phyloP scores from a whole-genome alignment of 1,284 basidiomycete genomes.

The Singerocomus rubriflavus region DNA sequence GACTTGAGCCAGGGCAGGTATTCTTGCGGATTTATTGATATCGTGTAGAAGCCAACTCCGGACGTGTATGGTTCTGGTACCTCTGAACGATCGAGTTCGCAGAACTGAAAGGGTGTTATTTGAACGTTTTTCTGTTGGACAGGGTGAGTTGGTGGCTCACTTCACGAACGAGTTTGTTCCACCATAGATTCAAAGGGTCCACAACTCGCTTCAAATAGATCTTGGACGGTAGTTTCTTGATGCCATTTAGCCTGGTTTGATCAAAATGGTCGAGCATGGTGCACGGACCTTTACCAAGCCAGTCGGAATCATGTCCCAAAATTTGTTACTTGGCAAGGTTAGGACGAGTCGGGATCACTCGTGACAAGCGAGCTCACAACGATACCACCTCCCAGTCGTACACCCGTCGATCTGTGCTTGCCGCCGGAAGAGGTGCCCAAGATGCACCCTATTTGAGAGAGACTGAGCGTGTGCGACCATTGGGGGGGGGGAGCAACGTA shows the following conservation, averaged over 20 bases:
- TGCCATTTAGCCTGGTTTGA: constrained; percentile 8
- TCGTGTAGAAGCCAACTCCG: constrained; percentile 45
- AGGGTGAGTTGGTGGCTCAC: constrained; percentile 34
- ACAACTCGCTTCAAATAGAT: constrained; percentile 37
- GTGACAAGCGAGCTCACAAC: constrained; percentile 36
- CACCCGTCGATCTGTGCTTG: constrained; percentile 35
- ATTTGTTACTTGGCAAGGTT: constrained; percentile 38
- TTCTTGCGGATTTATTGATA: constrained; percentile 45
- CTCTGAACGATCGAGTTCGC: constrained; percentile 34
- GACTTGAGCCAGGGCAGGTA: constrained; percentile 50
- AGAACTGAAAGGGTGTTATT: constrained; percentile 35
- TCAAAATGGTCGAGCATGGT: constrained; percentile 11
- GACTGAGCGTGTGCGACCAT: background rate
- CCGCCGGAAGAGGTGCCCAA: constrained; percentile 63
- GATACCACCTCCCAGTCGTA: constrained; percentile 42
- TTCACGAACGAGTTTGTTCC: constrained; percentile 46
- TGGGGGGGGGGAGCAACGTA: constrained; percentile 31
- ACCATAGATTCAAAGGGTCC: constrained; percentile 44
- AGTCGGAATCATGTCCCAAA: constrained; percentile 48
- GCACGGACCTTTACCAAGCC: constrained; percentile 42
- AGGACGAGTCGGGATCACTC: background rate
- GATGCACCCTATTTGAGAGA: constrained; percentile 51
- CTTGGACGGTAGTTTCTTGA: constrained; percentile 43
- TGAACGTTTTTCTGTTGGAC: background rate
- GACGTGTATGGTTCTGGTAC: constrained; percentile 33